These are phyloP conservation scores for Geotrichum europaeum DNA, from an alignment of 1,139 yeast species.

Conservation along the genomic window DNA sequence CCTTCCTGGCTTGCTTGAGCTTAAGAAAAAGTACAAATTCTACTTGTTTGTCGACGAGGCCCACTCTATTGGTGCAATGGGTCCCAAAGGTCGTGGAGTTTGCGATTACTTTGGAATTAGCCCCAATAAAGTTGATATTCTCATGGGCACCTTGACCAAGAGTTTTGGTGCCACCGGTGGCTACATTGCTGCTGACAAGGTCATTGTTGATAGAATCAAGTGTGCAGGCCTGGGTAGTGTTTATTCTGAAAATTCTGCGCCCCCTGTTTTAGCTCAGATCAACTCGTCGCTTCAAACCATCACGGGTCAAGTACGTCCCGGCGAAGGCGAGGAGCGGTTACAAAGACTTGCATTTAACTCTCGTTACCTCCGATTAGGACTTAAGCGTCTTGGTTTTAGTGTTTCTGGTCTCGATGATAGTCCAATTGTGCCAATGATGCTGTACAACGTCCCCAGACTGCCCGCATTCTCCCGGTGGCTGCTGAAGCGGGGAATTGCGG, in stretches of 20 bases:
- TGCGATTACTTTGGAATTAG: slow-evolving; percentile 85
- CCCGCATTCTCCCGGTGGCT: slow-evolving; percentile 83
- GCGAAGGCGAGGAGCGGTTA: slow-evolving; percentile 87
- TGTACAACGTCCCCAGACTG: slow-evolving; percentile 90
- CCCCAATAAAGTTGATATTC: slow-evolving; percentile 69
- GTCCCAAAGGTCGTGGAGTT: slow-evolving; percentile 88
- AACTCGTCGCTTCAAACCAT: slow-evolving; percentile 73
- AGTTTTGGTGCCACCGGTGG: slow-evolving; percentile 99
- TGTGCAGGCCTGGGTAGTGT: slow-evolving; percentile 64
- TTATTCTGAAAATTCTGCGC: slow-evolving; percentile 81
- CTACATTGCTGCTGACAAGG: slow-evolving; percentile 70
- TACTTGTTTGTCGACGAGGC: slow-evolving; percentile 94
- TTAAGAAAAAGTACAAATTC: slow-evolving; percentile 81
- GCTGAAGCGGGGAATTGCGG: slow-evolving; percentile 76
- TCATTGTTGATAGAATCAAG: slow-evolving; percentile 67
- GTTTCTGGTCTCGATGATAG: slow-evolving; percentile 95
- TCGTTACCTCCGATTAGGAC: slow-evolving; percentile 82
- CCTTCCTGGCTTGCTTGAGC: slow-evolving; percentile 66
- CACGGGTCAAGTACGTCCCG: slow-evolving; percentile 76
- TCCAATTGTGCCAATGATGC: slow-evolving; percentile 85
- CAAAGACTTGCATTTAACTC: slow-evolving; percentile 94
- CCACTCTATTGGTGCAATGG: slow-evolving; percentile 96
- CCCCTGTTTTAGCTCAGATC: slow-evolving; percentile 88
- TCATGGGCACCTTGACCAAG: slow-evolving; percentile 97
- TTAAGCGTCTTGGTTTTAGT: slow-evolving; percentile 86